Evolutionary conservation across 345 rosid genomes (phyloP).

Genomic region (Raphanus sativus): DNA sequence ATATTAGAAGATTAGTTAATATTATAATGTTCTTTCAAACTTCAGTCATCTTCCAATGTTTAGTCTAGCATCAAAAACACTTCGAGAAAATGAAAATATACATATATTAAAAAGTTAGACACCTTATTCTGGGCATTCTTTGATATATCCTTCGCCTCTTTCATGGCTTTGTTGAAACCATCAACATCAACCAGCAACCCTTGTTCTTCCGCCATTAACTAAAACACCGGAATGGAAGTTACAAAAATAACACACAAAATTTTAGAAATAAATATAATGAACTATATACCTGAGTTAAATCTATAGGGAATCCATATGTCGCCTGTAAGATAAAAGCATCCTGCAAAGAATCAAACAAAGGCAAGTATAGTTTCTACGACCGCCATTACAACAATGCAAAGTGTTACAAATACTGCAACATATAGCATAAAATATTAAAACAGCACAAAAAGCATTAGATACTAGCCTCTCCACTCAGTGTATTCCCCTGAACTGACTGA

Average conservation of each 20-base stretch:
- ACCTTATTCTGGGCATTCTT: constrained; percentile 90
- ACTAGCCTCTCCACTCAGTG: constrained; percentile 62
- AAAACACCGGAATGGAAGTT: constrained; percentile 12
- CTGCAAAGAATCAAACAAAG: constrained; percentile 42
- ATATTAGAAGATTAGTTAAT: neutral
- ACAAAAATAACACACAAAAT: constrained; percentile 6
- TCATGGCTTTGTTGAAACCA: constrained; percentile 79
- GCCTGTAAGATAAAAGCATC: constrained; percentile 94
- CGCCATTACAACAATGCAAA: no score
- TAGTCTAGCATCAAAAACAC: neutral
- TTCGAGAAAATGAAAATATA: neutral
- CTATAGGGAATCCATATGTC: constrained; percentile 95
- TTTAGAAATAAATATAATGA: neutral
- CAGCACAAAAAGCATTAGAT: neutral
- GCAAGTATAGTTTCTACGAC: no score
- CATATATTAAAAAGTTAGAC: neutral
- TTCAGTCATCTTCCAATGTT: neutral
- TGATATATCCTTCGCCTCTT: constrained; percentile 89
- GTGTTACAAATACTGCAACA: no score
- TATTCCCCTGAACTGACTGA: constrained; percentile 70
- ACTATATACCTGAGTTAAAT: constrained; percentile 79
- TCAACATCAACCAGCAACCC: constrained; percentile 76
- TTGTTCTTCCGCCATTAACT: constrained; percentile 98
- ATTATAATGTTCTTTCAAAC: neutral
- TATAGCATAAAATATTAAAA: no score